Base-by-base conservation (phyloP, 2,329 filamentous ascomycete genomes). In the Albifimbria verrucaria region DNA sequence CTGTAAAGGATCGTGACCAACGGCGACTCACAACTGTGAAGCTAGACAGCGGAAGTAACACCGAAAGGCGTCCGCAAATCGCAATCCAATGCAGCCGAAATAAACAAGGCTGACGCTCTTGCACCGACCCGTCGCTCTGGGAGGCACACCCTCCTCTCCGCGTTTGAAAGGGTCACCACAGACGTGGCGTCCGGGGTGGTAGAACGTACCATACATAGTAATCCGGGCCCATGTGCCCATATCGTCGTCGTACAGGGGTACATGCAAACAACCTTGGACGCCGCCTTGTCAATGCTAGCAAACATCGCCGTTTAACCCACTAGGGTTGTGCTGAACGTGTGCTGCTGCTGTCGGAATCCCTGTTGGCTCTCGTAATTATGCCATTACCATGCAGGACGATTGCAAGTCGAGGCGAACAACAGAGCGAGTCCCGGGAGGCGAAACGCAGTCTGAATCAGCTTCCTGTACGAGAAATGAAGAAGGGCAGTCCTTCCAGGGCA, bases 111-210 rank as follows among this genome's bases (percentile, higher is more conserved):
- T 48, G 25, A 22, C 15, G 17, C 25, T 21, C 46, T 24, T 48
- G 46, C 46, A 25, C 25, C 23, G 46, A 48, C 46, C 46, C 46
- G 46, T 26, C 46, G 25, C 46, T 28, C 25, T 48, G 46, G 46
- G 46, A 48, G 25, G 26, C 25, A 26, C 46, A 25, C 24, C 46
- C 46, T 28, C 26, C 25, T 48, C 46, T 48, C 46, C 46, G 25
- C 46, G 26, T 48, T 48, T 48, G 18, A 39, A 39, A 39, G 32
- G 32, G 32, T 39, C 32, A 15, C 18, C 32, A 39, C 32, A 48
- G 26, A 39, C n/a, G 25, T 26, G 36, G 18, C 10, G 22, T 12
- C n/a, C 21, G 36, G 47, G 22, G 24, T 49, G n/a, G 26, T 17
- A 47, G 5, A 39, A 39, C 32, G 32, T 39, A 39, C 32, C 32